These are phyloP conservation scores for Madurella mycetomatis DNA, from an alignment of 2,329 filamentous ascomycete genomes.

Conservation along the genomic window DNA sequence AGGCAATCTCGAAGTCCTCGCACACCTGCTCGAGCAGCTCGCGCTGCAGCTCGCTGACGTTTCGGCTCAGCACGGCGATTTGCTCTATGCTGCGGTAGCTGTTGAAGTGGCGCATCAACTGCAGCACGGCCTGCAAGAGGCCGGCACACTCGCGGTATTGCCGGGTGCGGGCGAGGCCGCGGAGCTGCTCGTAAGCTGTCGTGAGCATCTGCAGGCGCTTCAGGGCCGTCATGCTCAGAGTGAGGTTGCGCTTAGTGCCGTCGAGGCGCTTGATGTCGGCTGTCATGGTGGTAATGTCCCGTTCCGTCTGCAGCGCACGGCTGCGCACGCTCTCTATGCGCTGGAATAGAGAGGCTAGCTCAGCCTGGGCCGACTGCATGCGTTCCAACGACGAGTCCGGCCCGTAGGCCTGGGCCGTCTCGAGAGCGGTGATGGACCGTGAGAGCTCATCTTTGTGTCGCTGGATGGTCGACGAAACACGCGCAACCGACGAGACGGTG, in stretches of 20 bases:
- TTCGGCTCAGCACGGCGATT: constrained; percentile 87
- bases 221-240: constrained; percentile 93
- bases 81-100: constrained; percentile 97
- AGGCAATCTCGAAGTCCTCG: constrained; percentile 95
- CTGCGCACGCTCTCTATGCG: constrained; percentile 92
- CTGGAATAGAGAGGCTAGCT: constrained; percentile 83
- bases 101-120: constrained; percentile 98
- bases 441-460: constrained; percentile 79
- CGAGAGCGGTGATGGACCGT: constrained; percentile 67
- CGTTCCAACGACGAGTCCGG: constrained; percentile 84
- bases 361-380: constrained; percentile 85
- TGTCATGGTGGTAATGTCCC: constrained; percentile 97
- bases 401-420: constrained; percentile 75
- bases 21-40: constrained; percentile 96
- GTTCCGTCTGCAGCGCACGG: constrained; percentile 85
- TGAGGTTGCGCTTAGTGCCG: constrained; percentile 93
- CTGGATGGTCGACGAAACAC: constrained; percentile 69
- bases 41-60: constrained; percentile 87
- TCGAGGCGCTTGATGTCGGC: constrained; percentile 97
- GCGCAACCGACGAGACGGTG: constrained; percentile 69
- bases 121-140: constrained; percentile 87
- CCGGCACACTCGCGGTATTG: constrained; percentile 96
- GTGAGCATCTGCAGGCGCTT: constrained; percentile 98
- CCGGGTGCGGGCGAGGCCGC: constrained; percentile 73
- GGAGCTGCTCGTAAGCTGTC: constrained; percentile 95